phyloP scores from a whole-genome alignment of 106 monocot genomes.

The Vanilla planifolia region DNA sequence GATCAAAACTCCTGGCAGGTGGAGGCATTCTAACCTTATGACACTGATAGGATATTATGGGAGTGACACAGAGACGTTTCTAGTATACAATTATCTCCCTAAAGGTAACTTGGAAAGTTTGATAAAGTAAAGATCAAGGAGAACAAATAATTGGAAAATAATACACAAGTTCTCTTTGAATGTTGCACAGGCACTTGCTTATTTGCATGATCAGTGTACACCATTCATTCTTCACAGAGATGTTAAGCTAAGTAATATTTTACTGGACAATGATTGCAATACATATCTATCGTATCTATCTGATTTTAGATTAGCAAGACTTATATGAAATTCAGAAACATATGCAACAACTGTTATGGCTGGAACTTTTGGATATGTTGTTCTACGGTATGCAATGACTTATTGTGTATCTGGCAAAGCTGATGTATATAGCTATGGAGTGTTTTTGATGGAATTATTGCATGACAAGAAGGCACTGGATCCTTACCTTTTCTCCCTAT shows the following conservation, averaged over 20 bases:
- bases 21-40: constrained; percentile 56
- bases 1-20: constrained; percentile 61
- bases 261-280: constrained; percentile 58
- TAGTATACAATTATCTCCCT: constrained; percentile 61
- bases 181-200: constrained; percentile 53
- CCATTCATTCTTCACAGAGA: constrained; percentile 65
- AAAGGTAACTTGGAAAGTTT: constrained; percentile 65
- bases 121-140: constrained; percentile 51
- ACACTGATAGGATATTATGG: constrained; percentile 69
- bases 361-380: constrained; percentile 80
- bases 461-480: constrained; percentile 73
- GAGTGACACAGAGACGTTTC: constrained; percentile 68
- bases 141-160: constrained; percentile 47
- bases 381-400: constrained; percentile 78
- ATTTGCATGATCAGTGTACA: constrained; percentile 50
- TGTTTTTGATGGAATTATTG: constrained; percentile 53
- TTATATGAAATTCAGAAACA: constrained; percentile 69
- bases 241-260: constrained; percentile 70
- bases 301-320: constrained; percentile 69
- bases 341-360: constrained; percentile 74
- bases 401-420: constrained; percentile 74
- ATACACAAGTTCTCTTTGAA: constrained; percentile 68
- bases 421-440: constrained; percentile 80
- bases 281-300: constrained; percentile 69
- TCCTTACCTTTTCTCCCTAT: constrained; percentile 79